Conservation (phyloP, 768 basidiomycete species). For the Agaricus subrufescens region DNA sequence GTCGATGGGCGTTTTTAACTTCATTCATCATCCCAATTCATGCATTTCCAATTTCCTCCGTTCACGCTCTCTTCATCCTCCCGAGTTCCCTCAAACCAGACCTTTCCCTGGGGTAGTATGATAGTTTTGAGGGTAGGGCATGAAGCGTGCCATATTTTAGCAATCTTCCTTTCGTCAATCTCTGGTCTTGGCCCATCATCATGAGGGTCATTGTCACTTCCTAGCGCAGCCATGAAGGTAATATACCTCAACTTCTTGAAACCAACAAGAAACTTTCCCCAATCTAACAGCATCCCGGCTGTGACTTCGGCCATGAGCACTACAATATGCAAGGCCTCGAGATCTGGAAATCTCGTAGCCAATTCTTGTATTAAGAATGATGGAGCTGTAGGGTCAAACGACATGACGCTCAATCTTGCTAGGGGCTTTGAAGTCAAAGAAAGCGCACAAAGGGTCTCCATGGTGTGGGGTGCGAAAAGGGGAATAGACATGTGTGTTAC, state of each 20-base stretch:
- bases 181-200: slow-evolving; percentile 17
- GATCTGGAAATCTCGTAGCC: slow-evolving; percentile 36
- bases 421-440: slow-evolving; percentile 32
- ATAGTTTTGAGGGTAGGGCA: slow-evolving; percentile 63
- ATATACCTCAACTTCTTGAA: slow-evolving; percentile 38
- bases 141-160: slow-evolving; percentile 47
- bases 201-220: slow-evolving; percentile 20
- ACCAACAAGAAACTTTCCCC: slow-evolving; percentile 37
- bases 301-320: slow-evolving; percentile 46
- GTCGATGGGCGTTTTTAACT: no score
- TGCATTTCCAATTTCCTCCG: slow-evolving; percentile 11
- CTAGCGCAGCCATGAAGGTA: slow-evolving; percentile 24
- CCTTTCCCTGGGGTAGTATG: slow-evolving; percentile 56
- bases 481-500: slow-evolving; percentile 49
- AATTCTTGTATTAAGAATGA: slow-evolving; percentile 42
- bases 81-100: slow-evolving; percentile 48
- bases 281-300: slow-evolving; percentile 25
- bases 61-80: not conserved
- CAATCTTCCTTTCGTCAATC: slow-evolving; percentile 46
- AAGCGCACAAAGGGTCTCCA: slow-evolving; percentile 41
- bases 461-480: slow-evolving; percentile 37
- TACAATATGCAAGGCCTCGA: slow-evolving; percentile 62
- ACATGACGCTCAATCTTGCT: slow-evolving; percentile 51
- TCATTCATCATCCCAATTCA: slow-evolving; percentile 5
- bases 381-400: slow-evolving; percentile 46